A percentile compares a stretch with the other conserved stretches of the same genome.
phyloP scores from a whole-genome alignment of 164 flowering plant genomes.

The Echeveria elegans region DNA sequence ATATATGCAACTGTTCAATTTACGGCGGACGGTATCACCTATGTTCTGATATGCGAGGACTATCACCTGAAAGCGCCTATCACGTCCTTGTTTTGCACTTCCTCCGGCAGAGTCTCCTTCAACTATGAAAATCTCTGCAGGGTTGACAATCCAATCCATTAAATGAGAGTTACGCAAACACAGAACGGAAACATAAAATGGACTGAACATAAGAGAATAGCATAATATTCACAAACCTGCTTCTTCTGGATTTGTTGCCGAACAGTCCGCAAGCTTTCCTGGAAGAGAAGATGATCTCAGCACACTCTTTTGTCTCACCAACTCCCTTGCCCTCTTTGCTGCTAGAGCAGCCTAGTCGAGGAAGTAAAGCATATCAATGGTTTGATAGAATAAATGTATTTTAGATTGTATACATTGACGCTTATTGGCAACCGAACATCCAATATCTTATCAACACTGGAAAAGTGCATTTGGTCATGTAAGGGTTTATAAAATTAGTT shows the following conservation, averaged over 20 bases:
- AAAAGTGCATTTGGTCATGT: too few relatives aligned
- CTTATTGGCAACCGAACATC: too few relatives aligned
- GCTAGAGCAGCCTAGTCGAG: conserved; percentile 78
- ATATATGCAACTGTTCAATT: neutral
- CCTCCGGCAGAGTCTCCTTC: conserved; percentile 99
- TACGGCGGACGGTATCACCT: neutral
- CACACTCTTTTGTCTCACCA: conserved; percentile 84
- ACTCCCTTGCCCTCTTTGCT: conserved; percentile 89
- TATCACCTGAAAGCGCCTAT: conserved; percentile 88
- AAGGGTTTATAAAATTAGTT: conserved; percentile 4
- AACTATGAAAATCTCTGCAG: conserved; percentile 88
- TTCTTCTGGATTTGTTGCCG: conserved; percentile 85
- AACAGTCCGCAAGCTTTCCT: conserved; percentile 98
- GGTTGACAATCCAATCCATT: neutral
- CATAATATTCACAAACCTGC: conserved; percentile 41
- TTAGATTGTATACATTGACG: too few relatives aligned
- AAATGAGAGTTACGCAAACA: conserved; percentile 9
- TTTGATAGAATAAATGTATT: too few relatives aligned
- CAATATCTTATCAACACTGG: too few relatives aligned
- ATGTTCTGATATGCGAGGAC: neutral
- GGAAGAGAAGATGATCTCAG: conserved; percentile 90
- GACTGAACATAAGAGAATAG: neutral
- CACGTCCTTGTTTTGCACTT: conserved; percentile 99
- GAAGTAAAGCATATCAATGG: conserved; percentile 2
- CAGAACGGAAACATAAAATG: neutral